Conservation (phyloP, 1,139 yeast genomes). For the Kazachstania sp. region DNA sequence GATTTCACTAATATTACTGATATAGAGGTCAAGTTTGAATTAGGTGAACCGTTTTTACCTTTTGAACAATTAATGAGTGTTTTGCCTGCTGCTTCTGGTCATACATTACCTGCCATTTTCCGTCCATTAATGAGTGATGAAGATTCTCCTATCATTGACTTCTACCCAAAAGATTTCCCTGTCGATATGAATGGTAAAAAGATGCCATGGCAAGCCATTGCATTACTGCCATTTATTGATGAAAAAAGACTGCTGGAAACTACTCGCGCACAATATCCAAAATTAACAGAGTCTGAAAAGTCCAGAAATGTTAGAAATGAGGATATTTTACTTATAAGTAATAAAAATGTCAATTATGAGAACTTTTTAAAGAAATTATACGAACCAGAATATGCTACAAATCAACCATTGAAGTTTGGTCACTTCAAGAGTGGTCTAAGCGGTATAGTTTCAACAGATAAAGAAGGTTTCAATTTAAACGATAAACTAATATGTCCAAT, state of each 20-base stretch:
- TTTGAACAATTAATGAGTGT: constrained; percentile 97
- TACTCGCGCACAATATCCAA: constrained; percentile 56
- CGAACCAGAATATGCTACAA: constrained; percentile 19
- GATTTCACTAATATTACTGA: constrained; percentile 63
- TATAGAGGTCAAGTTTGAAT: constrained; percentile 51
- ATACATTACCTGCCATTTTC: constrained; percentile 76
- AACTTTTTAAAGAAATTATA: constrained; percentile 28
- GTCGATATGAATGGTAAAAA: constrained; percentile 95
- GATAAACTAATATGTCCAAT: constrained; percentile 53
- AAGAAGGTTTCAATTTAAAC: constrained; percentile 39
- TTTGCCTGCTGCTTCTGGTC: constrained; percentile 94
- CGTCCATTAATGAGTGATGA: constrained; percentile 75
- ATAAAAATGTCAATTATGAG: constrained; percentile 38
- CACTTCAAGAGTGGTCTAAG: constrained; percentile 52
- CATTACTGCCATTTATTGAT: constrained; percentile 83
- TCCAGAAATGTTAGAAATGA: constrained; percentile 60
- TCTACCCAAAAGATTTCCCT: constrained; percentile 80
- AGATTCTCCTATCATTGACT: constrained; percentile 79
- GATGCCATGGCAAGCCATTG: constrained; percentile 94
- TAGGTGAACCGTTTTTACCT: constrained; percentile 81
- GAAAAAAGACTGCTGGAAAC: constrained; percentile 61
- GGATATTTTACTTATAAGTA: constrained; percentile 55
- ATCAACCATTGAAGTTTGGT: constrained; percentile 34
- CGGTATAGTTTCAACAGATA: constrained; percentile 48
- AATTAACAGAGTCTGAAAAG: constrained; percentile 59